A percentile compares a stretch with the other conserved stretches of the same genome.
These are phyloP conservation scores for Leishmania amazonensis DNA, from an alignment of 208 protist species.

Conservation along the genomic window DNA sequence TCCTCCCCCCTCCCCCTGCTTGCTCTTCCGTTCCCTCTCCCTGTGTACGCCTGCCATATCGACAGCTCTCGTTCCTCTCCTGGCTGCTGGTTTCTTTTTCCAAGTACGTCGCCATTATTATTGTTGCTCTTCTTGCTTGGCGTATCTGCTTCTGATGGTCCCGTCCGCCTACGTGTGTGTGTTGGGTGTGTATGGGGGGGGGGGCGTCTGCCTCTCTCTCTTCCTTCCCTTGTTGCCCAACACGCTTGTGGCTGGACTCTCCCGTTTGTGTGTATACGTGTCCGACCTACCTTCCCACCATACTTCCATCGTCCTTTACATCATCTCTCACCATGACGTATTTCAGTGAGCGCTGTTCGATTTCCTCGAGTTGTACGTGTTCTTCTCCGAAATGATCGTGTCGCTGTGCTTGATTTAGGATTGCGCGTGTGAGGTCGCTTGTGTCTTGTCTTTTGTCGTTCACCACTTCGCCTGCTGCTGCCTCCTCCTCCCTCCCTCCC, in stretches of 20 bases:
- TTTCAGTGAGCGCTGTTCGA: not conserved
- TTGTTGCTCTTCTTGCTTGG: not conserved
- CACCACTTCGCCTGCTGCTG: not conserved
- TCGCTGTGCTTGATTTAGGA: not conserved
- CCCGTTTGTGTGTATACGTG: too few species aligned
- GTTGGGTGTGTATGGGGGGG: not conserved
- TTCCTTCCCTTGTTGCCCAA: not conserved
- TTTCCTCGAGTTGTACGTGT: not conserved
- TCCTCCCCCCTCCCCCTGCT: not conserved
- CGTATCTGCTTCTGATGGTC: not conserved
- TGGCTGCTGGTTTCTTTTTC: not conserved
- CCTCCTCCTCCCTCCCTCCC: not conserved
- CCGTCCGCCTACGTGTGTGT: not conserved
- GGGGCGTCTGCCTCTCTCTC: not conserved
- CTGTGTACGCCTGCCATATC: not conserved
- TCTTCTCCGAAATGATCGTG: not conserved
- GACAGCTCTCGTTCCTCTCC: not conserved
- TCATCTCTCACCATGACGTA: not conserved
- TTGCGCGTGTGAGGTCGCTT: not conserved
- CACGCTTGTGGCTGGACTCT: not conserved
- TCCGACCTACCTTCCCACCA: not conserved
- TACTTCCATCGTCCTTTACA: not conserved
- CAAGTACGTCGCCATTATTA: not conserved
- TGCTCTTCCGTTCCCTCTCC: slow-evolving; percentile 7
- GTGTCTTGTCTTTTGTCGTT: not conserved